Conservation (phyloP, 2,329 filamentous ascomycete genomes). For the Aspergillus pseudoglaucus region DNA sequence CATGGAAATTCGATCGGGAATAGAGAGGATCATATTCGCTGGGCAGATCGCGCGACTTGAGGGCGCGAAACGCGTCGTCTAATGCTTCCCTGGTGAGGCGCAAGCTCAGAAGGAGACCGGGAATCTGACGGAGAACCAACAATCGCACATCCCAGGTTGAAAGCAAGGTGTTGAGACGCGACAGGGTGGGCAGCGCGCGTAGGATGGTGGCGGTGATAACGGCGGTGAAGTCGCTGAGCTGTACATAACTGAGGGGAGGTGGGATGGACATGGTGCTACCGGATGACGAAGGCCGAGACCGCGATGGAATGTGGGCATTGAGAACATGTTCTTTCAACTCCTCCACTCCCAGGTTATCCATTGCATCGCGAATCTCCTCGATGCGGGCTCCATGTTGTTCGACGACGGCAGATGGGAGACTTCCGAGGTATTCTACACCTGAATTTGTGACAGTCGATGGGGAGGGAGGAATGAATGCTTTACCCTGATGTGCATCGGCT, state of each 20-base stretch:
- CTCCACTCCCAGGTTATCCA: constrained; percentile 46
- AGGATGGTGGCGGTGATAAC: constrained; percentile 86
- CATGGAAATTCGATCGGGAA: constrained; percentile 35
- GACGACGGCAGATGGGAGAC: constrained; percentile 60
- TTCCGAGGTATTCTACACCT: constrained; percentile 57
- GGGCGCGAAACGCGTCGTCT: constrained; percentile 24
- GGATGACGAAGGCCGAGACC: constrained; percentile 48
- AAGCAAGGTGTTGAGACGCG: constrained; percentile 65
- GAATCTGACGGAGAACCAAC: constrained; percentile 65
- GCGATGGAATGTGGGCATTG: constrained; percentile 65
- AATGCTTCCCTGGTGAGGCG: constrained; percentile 33
- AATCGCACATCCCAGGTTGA: constrained; percentile 73
- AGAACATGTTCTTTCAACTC: constrained; percentile 86
- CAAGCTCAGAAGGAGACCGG: constrained; percentile 60
- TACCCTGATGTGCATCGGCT: constrained; percentile 30
- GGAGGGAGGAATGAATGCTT: constrained; percentile 35
- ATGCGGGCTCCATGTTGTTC: constrained; percentile 64
- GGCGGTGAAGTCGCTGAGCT: constrained; percentile 82
- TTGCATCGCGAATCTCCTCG: constrained; percentile 58
- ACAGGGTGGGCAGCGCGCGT: constrained; percentile 76
- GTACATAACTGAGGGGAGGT: constrained; percentile 50
- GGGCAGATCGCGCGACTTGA: constrained; percentile 21
- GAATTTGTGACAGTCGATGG: constrained; percentile 6
- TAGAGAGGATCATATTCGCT: constrained; percentile 21
- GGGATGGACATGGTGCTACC: constrained; percentile 39